Evolutionary conservation across 768 basidiomycete genomes (phyloP).

Genomic region (Phaffia tasmanica): DNA sequence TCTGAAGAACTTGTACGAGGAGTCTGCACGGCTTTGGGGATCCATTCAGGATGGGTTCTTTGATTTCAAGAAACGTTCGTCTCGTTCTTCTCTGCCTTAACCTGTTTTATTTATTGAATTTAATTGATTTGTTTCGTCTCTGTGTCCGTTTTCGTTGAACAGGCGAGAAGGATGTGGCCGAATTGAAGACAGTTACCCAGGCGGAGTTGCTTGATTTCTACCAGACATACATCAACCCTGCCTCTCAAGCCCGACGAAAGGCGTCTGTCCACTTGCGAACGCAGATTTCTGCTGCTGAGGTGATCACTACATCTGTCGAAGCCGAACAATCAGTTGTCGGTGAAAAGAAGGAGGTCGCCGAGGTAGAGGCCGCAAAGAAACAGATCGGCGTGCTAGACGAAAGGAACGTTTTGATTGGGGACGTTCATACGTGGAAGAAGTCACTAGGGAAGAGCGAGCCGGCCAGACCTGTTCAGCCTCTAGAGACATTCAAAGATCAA

Average conservation of each 20-base stretch:
- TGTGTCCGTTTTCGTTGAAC: slow-evolving; percentile 5
- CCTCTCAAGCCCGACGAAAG: slow-evolving; percentile 61
- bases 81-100: neutral
- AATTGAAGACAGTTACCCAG: slow-evolving; percentile 57
- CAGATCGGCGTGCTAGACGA: neutral
- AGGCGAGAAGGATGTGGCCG: slow-evolving; percentile 64
- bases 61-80: slow-evolving; percentile 76
- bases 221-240: slow-evolving; percentile 56
- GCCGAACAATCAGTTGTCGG: slow-evolving; percentile 34
- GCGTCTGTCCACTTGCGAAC: slow-evolving; percentile 71
- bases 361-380: slow-evolving; percentile 36
- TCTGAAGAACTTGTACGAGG: slow-evolving; percentile 77
- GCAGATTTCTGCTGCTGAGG: slow-evolving; percentile 43
- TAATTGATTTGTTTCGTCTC: neutral
- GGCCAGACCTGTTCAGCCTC: slow-evolving; percentile 12
- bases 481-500: slow-evolving; percentile 13
- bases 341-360: slow-evolving; percentile 47
- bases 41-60: slow-evolving; percentile 68
- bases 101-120: neutral
- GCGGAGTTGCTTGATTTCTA: slow-evolving; percentile 64
- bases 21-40: slow-evolving; percentile 51
- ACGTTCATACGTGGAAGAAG: slow-evolving; percentile 19
- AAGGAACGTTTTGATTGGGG: slow-evolving; percentile 16
- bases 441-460: slow-evolving; percentile 5
- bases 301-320: slow-evolving; percentile 36